Conservation (phyloP, 106 monocot species). For the Acorus calamus region DNA sequence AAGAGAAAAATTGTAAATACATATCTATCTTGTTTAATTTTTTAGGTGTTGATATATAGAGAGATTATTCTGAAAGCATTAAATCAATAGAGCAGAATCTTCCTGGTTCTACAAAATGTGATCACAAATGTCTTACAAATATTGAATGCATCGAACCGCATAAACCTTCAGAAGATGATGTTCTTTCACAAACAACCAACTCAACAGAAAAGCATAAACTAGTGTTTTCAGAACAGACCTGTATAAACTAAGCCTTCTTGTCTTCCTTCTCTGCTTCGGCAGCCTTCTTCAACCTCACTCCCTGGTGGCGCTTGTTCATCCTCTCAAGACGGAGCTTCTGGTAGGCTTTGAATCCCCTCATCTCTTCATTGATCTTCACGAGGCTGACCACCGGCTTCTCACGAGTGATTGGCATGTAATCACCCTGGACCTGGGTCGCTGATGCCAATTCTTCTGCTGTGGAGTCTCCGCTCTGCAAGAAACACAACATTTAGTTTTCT, state of each 20-base stretch:
- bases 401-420: conserved; percentile 19
- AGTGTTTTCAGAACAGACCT: too few relatives aligned
- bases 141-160: too few relatives aligned
- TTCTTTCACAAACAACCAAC: too few relatives aligned
- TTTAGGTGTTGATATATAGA: too few relatives aligned
- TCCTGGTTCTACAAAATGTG: too few relatives aligned
- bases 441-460: conserved; percentile 24
- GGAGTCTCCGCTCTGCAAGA: conserved; percentile 32
- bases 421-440: conserved; percentile 26
- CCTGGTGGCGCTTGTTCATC: conserved; percentile 50
- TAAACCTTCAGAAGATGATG: too few relatives aligned
- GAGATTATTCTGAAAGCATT: too few relatives aligned
- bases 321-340: conserved; percentile 45
- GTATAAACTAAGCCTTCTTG: conserved; percentile 21
- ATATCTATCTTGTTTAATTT: too few relatives aligned
- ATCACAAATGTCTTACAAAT: too few relatives aligned
- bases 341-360: conserved; percentile 56
- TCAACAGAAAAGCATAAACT: too few relatives aligned
- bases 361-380: conserved; percentile 49
- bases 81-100: too few relatives aligned
- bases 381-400: conserved; percentile 25
- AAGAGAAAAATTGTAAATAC: too few relatives aligned
- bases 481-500: not conserved
- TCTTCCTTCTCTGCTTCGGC: conserved; percentile 71
- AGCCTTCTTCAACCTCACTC: conserved; percentile 58